Conservation (phyloP, 441 rosid species). For the Arabidopsis hybrid region DNA sequence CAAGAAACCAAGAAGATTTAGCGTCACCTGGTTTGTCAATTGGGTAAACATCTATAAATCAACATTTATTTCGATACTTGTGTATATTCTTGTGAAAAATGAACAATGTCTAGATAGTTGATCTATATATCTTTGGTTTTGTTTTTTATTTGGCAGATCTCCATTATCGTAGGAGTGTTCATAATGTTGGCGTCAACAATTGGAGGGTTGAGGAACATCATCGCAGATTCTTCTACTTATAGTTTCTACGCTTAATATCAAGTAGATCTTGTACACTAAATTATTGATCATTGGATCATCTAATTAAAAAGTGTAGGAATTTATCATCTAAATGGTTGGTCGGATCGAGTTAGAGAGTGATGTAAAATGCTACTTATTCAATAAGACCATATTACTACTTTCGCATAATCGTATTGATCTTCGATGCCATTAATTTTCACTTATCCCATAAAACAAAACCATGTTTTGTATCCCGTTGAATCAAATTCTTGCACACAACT, state of each 20-base stretch:
- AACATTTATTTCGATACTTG: not conserved
- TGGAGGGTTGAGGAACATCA: slow-evolving; percentile 87
- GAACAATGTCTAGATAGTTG: slow-evolving; percentile 4
- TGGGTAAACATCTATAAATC: slow-evolving; percentile 65
- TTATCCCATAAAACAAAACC: not conserved
- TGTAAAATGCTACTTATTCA: slow-evolving; percentile 32
- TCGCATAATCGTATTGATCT: not conserved
- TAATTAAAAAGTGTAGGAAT: slow-evolving; percentile 35
- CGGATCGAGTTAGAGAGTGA: not conserved
- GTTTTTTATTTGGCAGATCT: slow-evolving; percentile 49
- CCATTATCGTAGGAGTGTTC: slow-evolving; percentile 67
- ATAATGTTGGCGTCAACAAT: slow-evolving; percentile 89
- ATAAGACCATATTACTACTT: slow-evolving; percentile 26
- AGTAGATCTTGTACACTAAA: not conserved
- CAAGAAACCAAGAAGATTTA: slow-evolving; percentile 84
- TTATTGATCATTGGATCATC: slow-evolving; percentile 29
- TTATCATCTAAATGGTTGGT: slow-evolving; percentile 18
- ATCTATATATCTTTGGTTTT: not conserved
- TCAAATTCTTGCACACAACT: not conserved
- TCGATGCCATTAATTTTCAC: slow-evolving; percentile 5
- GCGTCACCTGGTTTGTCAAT: slow-evolving; percentile 76
- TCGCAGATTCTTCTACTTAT: slow-evolving; percentile 76
- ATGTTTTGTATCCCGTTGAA: not conserved
- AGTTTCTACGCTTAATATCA: slow-evolving; percentile 62
- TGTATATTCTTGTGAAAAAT: not conserved